Base-by-base conservation (phyloP, 106 monocot genomes). In the Dioscorea dumetorum region DNA sequence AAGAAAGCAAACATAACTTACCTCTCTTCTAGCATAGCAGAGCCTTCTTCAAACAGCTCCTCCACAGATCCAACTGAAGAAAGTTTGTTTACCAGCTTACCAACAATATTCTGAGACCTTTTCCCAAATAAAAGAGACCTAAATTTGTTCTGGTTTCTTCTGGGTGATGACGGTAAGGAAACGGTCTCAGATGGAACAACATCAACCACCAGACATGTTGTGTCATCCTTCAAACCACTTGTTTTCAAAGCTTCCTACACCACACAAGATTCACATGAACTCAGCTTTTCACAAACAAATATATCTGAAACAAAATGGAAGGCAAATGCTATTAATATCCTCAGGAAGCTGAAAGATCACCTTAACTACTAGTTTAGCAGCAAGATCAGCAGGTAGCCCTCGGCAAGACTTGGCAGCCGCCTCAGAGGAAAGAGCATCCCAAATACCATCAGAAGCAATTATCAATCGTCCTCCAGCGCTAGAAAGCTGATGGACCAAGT, bases 401-500 rank as follows among this genome's bases (percentile, higher is more conserved):
- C 91, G 69, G 68, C 97, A 99, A 73, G 78, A 73, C 49, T 90
- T 87, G 33, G 91, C 97, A 69, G 92, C 89, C 60, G 71, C 41
- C 50, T 92, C 97, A 51, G 84, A 85, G 13, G 90, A 88, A 24
- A 95, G 62, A 50, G 95, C 79, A 78, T 99, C 97, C 97, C 97
- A 99, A 72, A 99, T 83, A 53, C 95, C 95, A 85, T 99, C 97
- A 28, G 97, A 99, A 50, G 97, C 97, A 67, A 99, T 84, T 70
- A 99, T 87, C 33, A 99, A 69, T 62, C 97, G 75, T 58, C 89
- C 97, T 50, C 97, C 97, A 24, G 82, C 76, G 76, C 58, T 86
- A 8, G 92, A 75, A 51, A 99, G 91, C 95, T 97, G 78, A 52
- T 68, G 24, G 79, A 22, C 56, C 61, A 74, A 64, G 33, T 50